Evolutionary conservation across 495 filamentous ascomycete genomes (phyloP).

Genomic region (Halenospora varia): DNA sequence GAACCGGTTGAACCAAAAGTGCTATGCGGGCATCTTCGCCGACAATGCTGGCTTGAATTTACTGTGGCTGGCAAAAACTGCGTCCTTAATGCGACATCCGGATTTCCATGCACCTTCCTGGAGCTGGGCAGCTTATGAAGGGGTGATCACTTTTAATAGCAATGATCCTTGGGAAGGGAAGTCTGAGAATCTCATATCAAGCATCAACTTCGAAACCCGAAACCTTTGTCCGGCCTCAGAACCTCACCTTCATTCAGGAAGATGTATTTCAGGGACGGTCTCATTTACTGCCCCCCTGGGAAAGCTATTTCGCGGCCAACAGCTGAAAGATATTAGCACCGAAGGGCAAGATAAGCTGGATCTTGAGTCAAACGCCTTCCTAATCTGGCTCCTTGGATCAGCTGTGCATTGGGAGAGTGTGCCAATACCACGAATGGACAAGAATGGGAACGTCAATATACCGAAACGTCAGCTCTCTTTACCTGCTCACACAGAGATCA

Average conservation of each 20-base stretch:
- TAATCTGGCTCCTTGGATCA: constrained; percentile 1
- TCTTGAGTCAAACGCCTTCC: not conserved
- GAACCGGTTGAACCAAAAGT: not conserved
- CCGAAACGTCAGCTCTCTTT: not conserved
- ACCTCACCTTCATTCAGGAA: not conserved
- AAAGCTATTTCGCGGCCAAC: constrained; percentile 1
- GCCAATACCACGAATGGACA: not conserved
- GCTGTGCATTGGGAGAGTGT: not conserved
- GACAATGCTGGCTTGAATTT: not conserved
- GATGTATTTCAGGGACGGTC: not conserved
- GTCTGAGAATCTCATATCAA: not conserved
- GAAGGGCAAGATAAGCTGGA: not conserved
- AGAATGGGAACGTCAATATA: not conserved
- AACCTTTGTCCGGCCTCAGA: not conserved
- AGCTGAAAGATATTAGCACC: not conserved
- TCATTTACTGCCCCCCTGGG: not conserved
- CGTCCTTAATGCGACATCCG: not conserved
- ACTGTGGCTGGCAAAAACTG: not conserved
- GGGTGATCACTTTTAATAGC: not conserved
- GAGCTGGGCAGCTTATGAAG: not conserved
- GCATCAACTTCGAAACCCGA: not conserved
- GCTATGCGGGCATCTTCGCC: not conserved
- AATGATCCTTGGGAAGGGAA: not conserved
- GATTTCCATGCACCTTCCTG: constrained; percentile 3
- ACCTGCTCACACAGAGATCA: not conserved